Percentiles rank a stretch among this genome's conserved stretches.
These are phyloP conservation scores for Blastocystis sp. DNA, from an alignment of 352 stramenopile genomes.

Conservation along the genomic window DNA sequence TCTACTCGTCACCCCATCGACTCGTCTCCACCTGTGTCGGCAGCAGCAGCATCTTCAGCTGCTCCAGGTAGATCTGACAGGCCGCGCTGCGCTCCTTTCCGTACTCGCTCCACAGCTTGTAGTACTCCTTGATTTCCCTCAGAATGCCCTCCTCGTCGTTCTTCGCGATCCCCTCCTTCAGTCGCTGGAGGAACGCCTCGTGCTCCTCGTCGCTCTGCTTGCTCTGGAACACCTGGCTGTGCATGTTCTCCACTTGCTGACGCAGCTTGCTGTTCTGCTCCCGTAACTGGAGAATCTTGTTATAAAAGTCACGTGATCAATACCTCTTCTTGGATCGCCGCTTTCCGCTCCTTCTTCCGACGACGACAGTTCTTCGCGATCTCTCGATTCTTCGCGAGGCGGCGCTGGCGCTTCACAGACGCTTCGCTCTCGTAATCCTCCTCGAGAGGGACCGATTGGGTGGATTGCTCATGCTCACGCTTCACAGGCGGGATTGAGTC, in stretches of 20 bases:
- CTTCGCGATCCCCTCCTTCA: constrained; percentile 55
- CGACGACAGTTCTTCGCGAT: constrained; percentile 65
- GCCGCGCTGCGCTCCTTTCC: constrained; percentile 42
- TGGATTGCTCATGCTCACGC: background rate
- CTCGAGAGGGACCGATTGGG: background rate
- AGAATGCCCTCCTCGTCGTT: constrained; percentile 15
- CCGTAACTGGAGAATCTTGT: background rate
- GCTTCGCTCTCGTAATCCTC: constrained; percentile 21
- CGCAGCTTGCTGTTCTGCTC: background rate
- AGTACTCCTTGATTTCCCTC: constrained; percentile 65
- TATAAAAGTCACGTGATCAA: background rate
- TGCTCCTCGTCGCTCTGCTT: background rate
- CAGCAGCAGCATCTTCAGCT: constrained; percentile 65
- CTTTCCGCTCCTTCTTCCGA: constrained; percentile 64
- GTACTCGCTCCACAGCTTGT: constrained; percentile 37
- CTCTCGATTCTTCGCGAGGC: constrained; percentile 66
- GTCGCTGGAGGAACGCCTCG: background rate
- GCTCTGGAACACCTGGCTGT: background rate
- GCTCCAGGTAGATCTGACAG: constrained; percentile 61
- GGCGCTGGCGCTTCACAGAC: background rate
- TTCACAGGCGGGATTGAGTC: background rate
- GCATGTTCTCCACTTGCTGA: constrained; percentile 26
- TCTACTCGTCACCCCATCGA: background rate
- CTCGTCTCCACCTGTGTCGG: constrained; percentile 37
- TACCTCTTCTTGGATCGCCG: constrained; percentile 35